Conservation (phyloP, 192 early-diverging fungal genomes). For the Chytriomyces hyalinus region DNA sequence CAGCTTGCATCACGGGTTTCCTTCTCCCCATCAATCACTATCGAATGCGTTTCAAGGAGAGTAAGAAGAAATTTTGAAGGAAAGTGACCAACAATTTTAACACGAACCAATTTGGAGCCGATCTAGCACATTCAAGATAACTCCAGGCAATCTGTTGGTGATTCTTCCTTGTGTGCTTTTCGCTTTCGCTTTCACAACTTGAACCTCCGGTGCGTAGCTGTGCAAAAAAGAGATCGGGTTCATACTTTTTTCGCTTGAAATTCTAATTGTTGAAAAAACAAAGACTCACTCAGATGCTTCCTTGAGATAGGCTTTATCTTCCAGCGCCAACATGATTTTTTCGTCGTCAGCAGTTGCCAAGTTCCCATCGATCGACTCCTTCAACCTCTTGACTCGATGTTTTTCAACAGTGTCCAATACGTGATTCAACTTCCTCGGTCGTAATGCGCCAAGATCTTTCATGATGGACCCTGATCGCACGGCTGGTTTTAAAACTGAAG, state of each 20-base stretch:
- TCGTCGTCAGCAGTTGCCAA: not conserved
- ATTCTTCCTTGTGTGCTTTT: not conserved
- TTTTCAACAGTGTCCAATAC: constrained; percentile 8
- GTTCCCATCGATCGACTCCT: not conserved
- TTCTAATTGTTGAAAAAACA: not conserved
- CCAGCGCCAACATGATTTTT: constrained; percentile 8
- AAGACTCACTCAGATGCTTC: not conserved
- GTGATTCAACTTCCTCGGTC: not conserved
- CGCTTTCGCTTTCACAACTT: constrained; percentile 1
- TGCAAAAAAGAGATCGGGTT: not conserved
- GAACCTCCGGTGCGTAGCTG: not conserved
- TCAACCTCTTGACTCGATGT: not conserved
- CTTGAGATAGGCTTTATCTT: not conserved
- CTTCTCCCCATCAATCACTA: constrained; percentile 25
- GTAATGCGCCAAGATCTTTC: not conserved
- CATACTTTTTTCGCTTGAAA: not conserved
- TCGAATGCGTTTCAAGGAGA: not conserved
- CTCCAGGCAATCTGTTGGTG: constrained; percentile 1
- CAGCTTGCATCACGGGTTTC: constrained; percentile 28
- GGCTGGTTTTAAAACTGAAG: constrained; percentile 2
- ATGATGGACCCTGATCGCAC: not conserved
- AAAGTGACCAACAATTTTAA: not conserved
- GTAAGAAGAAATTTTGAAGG: not conserved
- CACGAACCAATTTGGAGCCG: constrained; percentile 10
- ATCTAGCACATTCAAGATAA: constrained; percentile 20